Base-by-base conservation (phyloP, 805 yeast species). In the Saturnispora bothae region DNA sequence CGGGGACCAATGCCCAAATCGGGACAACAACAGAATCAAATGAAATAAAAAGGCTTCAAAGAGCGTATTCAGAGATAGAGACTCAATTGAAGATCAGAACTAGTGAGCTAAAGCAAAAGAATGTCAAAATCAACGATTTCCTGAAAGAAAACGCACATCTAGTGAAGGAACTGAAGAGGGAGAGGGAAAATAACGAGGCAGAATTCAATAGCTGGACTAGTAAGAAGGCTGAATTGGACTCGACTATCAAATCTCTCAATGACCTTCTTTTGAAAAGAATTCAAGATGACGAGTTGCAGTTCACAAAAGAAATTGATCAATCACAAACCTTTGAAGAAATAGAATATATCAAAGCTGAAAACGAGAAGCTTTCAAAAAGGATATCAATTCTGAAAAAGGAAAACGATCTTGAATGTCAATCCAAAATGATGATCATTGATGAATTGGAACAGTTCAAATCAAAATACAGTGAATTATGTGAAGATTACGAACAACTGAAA, bases 401-500 rank as follows among this genome's bases (percentile, higher is more conserved):
- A 44, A 65, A 61, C 45, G 78, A 73, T 44, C 54, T 73, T 18
- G 79, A 73, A 47, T 62, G 64, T 34, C 70, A 65, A 47, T 69
- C 75, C 28, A 71, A 71, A 46, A 59, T 66, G 41, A 56, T 68
- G 33, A 66, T 73, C 36, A 69, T 73, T 34, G 77, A 71, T 47
- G 76, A 73, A 52, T 59, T 73, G 31, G 79, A 73, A 48, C 55
- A 58, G 45, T 55, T 71, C 42, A 63, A 68, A 32, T 62, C 59
- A 37, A 65, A 66, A 38, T 51, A 45, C 34, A 29, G 37, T 4
- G 57, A 58, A 30, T 38, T 58, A 3, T 56, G 54, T 32, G 42
- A 38, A 18, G 54, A 48, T 27, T 52, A 54, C 38, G 53, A 54
- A 19, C 39, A 44, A 15, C 29, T 59, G 15, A 53, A 55, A 42